A percentile compares a stretch with the other conserved stretches of the same genome.
phyloP scores from a whole-genome alignment of 768 basidiomycete genomes.

The Psilocybe tampanensis region DNA sequence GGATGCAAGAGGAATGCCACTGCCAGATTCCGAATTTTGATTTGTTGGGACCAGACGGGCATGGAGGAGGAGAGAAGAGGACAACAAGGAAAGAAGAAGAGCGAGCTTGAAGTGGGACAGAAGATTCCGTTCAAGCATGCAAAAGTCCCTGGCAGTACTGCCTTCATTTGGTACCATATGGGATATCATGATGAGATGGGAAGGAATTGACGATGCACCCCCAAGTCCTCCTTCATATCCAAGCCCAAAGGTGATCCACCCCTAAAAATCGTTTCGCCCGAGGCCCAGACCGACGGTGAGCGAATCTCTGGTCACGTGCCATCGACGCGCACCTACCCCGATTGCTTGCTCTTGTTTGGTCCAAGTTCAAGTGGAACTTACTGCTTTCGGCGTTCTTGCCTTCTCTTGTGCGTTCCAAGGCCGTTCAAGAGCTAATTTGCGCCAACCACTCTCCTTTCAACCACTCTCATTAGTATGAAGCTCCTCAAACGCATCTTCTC shows the following conservation, averaged over 20 bases:
- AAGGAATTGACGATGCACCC: not conserved
- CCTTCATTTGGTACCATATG: constrained; percentile 47
- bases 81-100: constrained; percentile 62
- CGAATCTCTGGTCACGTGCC: constrained; percentile 29
- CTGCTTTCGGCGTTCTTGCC: constrained; percentile 3
- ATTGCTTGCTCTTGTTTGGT: constrained; percentile 44
- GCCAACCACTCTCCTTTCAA: constrained; percentile 27
- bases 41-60: constrained; percentile 56
- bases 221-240: not conserved
- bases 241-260: not conserved
- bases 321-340: constrained; percentile 28
- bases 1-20: constrained; percentile 49
- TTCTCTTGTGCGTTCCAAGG: constrained; percentile 13
- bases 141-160: constrained; percentile 72
- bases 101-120: constrained; percentile 70
- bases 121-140: constrained; percentile 79
- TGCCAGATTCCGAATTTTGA: constrained; percentile 21
- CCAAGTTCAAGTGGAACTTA: constrained; percentile 34
- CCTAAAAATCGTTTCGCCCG: too few relatives aligned
- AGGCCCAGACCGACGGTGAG: too few relatives aligned
- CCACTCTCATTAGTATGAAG: constrained; percentile 50
- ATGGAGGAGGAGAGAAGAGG: constrained; percentile 63
- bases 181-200: constrained; percentile 18
- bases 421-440: constrained; percentile 21
- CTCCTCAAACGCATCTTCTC: constrained; percentile 75